Conservation (phyloP, 2,329 filamentous ascomycete species). For the Clonostachys chloroleuca region DNA sequence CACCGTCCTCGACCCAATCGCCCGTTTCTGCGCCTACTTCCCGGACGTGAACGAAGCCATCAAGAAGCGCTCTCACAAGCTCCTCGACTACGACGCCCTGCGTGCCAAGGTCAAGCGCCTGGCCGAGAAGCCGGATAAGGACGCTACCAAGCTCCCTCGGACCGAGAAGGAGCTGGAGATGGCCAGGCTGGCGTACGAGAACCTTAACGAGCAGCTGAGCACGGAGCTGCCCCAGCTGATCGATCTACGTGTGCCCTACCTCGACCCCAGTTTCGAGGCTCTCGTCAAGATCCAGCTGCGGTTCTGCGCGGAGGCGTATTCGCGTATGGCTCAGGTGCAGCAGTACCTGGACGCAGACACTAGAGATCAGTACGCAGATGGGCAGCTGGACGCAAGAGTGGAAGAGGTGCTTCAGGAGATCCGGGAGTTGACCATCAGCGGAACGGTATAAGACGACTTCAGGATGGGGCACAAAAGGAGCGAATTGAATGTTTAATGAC, state of each 20-base stretch:
- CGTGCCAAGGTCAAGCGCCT: slow-evolving; percentile 96
- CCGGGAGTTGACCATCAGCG: slow-evolving; percentile 87
- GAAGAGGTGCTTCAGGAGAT: slow-evolving; percentile 98
- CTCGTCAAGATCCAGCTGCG: slow-evolving; percentile 97
- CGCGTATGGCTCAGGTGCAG: slow-evolving; percentile 97
- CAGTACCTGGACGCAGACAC: slow-evolving; percentile 96
- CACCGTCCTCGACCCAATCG: slow-evolving; percentile 93
- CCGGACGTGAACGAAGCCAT: slow-evolving; percentile 99
- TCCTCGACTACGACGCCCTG: slow-evolving; percentile 95
- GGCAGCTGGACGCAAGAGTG: slow-evolving; percentile 84
- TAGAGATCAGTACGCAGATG: slow-evolving; percentile 90
- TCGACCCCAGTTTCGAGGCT: slow-evolving; percentile 95
- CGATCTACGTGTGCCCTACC: slow-evolving; percentile 91
- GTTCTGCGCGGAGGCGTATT: slow-evolving; percentile 97
- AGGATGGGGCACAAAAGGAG: too few species aligned
- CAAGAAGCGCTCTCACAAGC: slow-evolving; percentile 97
- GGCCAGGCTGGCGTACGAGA: slow-evolving; percentile 89
- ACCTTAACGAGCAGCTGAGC: slow-evolving; percentile 93
- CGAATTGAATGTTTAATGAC: too few species aligned
- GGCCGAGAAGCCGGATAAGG: slow-evolving; percentile 97
- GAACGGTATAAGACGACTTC: slow-evolving; percentile 46
- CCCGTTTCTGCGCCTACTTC: slow-evolving; percentile 96
- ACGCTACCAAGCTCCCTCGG: slow-evolving; percentile 90
- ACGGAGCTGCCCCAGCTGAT: slow-evolving; percentile 92
- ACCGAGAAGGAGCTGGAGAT: slow-evolving; percentile 96